These are phyloP conservation scores for Schizochytrium sp. DNA, from an alignment of 108 stramenopile species.

Conservation along the genomic window DNA sequence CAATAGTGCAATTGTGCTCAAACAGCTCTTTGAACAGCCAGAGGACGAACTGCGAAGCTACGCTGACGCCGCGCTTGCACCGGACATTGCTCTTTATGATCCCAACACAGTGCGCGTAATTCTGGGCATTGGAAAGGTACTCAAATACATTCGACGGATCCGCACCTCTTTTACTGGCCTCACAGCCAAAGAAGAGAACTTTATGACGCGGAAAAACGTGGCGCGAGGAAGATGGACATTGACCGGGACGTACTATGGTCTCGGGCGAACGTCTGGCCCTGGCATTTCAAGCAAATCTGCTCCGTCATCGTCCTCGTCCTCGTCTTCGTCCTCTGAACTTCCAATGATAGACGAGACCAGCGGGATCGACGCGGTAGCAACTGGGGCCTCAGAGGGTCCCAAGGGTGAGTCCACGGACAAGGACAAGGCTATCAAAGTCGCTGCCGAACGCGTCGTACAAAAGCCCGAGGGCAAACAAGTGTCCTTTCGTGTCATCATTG, in stretches of 20 bases:
- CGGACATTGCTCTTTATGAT: neutral
- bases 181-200: constrained; percentile 8
- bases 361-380: too few relatives aligned
- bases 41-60: neutral
- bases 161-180: neutral
- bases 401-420: neutral
- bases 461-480: neutral
- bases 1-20: neutral
- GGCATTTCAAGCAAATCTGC: neutral
- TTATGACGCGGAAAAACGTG: constrained; percentile 13
- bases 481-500: neutral
- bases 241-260: neutral
- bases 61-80: neutral
- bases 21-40: neutral
- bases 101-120: neutral
- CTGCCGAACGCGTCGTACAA: neutral
- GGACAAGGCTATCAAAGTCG: neutral
- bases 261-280: neutral
- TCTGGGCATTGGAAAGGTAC: neutral
- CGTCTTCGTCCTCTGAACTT: neutral
- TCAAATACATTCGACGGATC: neutral
- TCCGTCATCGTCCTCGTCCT: too few relatives aligned
- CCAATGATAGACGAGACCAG: neutral
- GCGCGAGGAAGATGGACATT: neutral
- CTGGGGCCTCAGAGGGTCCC: too few relatives aligned